Evolutionary conservation across 495 filamentous ascomycete genomes (phyloP).

Genomic region (Penicillium cosmopolitanum): DNA sequence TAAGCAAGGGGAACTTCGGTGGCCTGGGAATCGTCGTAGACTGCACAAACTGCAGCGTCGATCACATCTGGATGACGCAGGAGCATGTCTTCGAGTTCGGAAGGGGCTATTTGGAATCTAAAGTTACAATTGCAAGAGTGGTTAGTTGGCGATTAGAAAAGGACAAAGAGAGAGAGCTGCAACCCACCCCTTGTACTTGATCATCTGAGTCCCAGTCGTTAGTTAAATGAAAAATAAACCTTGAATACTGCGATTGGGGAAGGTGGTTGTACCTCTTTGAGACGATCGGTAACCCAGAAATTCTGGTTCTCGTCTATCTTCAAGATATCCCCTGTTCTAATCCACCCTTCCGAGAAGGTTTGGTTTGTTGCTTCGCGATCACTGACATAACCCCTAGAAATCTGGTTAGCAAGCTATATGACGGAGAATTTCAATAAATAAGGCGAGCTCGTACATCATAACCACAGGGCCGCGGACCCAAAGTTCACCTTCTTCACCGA

Average conservation of each 20-base stretch:
- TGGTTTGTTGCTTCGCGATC: constrained; percentile 8
- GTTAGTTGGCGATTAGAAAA: neutral
- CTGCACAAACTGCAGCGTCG: constrained; percentile 74
- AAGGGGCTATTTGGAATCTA: constrained; percentile 77
- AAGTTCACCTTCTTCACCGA: constrained; percentile 14
- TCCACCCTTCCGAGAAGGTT: constrained; percentile 13
- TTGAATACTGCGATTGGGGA: neutral
- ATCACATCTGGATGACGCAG: constrained; percentile 65
- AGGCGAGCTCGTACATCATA: constrained; percentile 8
- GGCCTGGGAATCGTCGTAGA: constrained; percentile 62
- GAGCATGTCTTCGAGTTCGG: constrained; percentile 75
- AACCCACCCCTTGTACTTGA: constrained; percentile 46
- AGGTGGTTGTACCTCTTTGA: constrained; percentile 11
- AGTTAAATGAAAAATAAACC: neutral
- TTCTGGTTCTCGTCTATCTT: constrained; percentile 13
- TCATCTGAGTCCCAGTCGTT: constrained; percentile 40
- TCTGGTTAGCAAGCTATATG: neutral
- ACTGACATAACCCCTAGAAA: constrained; percentile 11
- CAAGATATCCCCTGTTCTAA: constrained; percentile 14
- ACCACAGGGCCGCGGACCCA: constrained; percentile 10
- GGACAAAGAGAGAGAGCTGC: neutral
- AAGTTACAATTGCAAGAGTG: neutral
- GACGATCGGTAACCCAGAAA: constrained; percentile 15
- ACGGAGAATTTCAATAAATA: too few species aligned
- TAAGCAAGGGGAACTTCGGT: constrained; percentile 80